Base-by-base conservation (phyloP, 805 yeast genomes). In the Spathaspora hagerdaliae region DNA sequence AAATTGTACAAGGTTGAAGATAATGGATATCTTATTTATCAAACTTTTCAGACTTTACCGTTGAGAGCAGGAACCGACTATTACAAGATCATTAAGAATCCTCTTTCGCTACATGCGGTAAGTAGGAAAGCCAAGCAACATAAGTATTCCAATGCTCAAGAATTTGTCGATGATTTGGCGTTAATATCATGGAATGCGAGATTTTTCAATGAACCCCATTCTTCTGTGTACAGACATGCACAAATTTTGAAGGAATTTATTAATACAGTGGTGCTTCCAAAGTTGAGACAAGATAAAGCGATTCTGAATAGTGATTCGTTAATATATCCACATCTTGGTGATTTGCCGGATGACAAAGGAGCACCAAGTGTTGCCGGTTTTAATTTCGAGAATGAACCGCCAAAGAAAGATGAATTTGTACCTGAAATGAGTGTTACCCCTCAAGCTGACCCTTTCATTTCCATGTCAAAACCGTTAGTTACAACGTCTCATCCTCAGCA, bases 141-240 rank as follows among this genome's bases (percentile, higher is more conserved):
- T 41, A 67, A 65, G 48, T 91, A 90, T 66, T 61, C 67, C 5
- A 71, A 71, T 39, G 79, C 87, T 0, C 85, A 82, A 54, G 83
- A 81, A 38, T 90, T 88, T 61, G 67, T 91, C 33, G 76, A 71
- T 46, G 97, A 91, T 62, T 60, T 91, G 48, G 88, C 85, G 0
- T 95, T 87, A 62, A 85, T 92, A 43, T 78, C 88, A 1, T 88
- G 96, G 90, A 92, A 92, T 59, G 97, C 97, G 2, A 79, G 87
- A 49, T 78, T 83, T 39, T 92, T 84, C 64, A 92, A 92, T 64
- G 82, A 81, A 47, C 82, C 81, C 50, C 82, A 75, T 11, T 80
- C 90, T 0, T 69, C 70, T 13, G 84, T 86, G 43, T 86, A 85
- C 64, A 72, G 73, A 24, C 86, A 85, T 54, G 97, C 90, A 3